These are phyloP conservation scores for Fusarium neocosmosporiellum DNA, from an alignment of 2,329 filamentous ascomycete species.

Conservation along the genomic window DNA sequence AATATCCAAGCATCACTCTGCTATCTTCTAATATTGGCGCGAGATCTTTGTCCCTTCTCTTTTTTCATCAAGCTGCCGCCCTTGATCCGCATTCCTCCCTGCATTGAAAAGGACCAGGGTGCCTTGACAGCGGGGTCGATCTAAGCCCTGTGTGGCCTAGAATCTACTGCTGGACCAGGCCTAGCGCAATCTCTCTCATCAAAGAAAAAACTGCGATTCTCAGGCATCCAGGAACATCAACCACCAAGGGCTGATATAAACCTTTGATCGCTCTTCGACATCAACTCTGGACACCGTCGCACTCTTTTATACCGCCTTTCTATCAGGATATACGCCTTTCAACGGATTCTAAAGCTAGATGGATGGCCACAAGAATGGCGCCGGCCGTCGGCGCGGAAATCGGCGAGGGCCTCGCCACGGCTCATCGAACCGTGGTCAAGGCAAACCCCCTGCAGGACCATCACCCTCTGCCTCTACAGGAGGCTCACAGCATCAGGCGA, in stretches of 20 bases:
- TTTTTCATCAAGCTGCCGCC: neutral
- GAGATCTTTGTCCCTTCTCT: neutral
- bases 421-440: neutral
- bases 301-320: neutral
- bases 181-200: neutral
- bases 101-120: neutral
- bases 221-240: neutral
- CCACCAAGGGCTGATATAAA: neutral
- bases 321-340: neutral
- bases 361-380: constrained; percentile 23
- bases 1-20: neutral
- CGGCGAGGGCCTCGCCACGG: constrained; percentile 15
- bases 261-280: neutral
- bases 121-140: neutral
- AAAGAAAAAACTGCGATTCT: neutral
- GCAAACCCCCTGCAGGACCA: neutral
- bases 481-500: neutral
- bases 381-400: constrained; percentile 16
- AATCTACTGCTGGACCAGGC: neutral
- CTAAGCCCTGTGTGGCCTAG: neutral
- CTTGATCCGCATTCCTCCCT: neutral
- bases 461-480: neutral
- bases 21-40: neutral
- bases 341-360: neutral
- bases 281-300: neutral